These are phyloP conservation scores for Fraxinus sp. DNA, from an alignment of 305 asterid genomes.

Conservation along the genomic window DNA sequence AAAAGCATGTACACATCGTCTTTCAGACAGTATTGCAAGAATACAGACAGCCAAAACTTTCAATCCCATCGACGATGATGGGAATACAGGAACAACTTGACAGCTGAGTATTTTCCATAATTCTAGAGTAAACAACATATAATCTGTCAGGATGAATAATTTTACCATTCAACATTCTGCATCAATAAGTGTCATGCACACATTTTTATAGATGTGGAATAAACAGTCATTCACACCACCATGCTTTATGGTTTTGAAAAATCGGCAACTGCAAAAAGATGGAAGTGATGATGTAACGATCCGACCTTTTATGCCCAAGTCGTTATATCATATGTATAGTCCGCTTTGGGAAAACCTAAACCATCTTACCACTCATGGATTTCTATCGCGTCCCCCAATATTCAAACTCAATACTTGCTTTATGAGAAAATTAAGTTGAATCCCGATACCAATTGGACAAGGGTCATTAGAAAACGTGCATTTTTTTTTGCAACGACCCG, in stretches of 20 bases:
- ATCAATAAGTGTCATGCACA: background rate
- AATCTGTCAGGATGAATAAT: background rate
- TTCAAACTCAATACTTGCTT: background rate
- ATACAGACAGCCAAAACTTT: background rate
- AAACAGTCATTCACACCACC: background rate
- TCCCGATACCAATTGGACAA: background rate
- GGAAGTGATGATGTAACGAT: background rate
- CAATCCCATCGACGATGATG: background rate
- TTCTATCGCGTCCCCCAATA: background rate
- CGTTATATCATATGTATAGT: background rate
- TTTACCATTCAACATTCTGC: slow-evolving; percentile 1
- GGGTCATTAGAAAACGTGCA: too few relatives aligned
- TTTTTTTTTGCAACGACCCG: background rate
- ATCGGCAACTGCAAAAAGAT: background rate
- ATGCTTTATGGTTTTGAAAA: background rate
- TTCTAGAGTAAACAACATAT: slow-evolving; percentile 12
- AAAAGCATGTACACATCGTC: background rate
- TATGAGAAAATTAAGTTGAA: background rate
- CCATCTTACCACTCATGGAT: background rate
- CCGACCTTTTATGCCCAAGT: background rate
- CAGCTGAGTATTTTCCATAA: slow-evolving; percentile 4
- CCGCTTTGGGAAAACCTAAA: background rate
- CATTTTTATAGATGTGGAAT: background rate
- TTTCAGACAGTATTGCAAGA: background rate
- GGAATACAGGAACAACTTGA: background rate